Percentiles rank a stretch among this genome's conserved stretches.
These are phyloP conservation scores for Candida awuae DNA, from an alignment of 805 yeast genomes.

Conservation along the genomic window DNA sequence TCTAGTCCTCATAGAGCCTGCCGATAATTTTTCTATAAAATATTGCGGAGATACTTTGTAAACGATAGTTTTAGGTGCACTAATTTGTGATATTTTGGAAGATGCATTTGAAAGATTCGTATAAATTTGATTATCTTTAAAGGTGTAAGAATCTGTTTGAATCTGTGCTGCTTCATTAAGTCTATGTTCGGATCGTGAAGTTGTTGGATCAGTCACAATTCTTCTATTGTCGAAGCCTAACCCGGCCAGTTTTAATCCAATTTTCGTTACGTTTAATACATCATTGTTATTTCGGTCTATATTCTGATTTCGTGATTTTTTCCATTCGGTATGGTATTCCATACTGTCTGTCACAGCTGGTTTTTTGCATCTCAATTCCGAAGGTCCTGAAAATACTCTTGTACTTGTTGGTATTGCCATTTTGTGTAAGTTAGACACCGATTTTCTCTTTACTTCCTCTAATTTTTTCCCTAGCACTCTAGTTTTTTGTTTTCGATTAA, in stretches of 20 bases:
- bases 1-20: slow-evolving; percentile 32
- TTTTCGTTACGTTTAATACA: slow-evolving; percentile 15
- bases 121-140: neutral
- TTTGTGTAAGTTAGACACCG: neutral
- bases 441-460: neutral
- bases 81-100: neutral
- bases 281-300: neutral
- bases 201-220: neutral
- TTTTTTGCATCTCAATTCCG: neutral
- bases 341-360: neutral
- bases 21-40: slow-evolving; percentile 33
- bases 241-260: slow-evolving; percentile 29
- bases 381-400: neutral
- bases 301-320: too few relatives aligned
- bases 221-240: slow-evolving; percentile 16
- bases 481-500: neutral
- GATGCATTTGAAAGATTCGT: slow-evolving; percentile 1
- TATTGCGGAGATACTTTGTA: slow-evolving; percentile 32
- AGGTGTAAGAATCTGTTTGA: too few relatives aligned
- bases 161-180: neutral
- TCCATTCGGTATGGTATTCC: too few relatives aligned
- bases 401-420: neutral
- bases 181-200: neutral
- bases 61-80: neutral
- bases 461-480: neutral